Evolutionary conservation across 2,329 filamentous ascomycete genomes (phyloP).

Genomic region (Metarhizium brunneum): DNA sequence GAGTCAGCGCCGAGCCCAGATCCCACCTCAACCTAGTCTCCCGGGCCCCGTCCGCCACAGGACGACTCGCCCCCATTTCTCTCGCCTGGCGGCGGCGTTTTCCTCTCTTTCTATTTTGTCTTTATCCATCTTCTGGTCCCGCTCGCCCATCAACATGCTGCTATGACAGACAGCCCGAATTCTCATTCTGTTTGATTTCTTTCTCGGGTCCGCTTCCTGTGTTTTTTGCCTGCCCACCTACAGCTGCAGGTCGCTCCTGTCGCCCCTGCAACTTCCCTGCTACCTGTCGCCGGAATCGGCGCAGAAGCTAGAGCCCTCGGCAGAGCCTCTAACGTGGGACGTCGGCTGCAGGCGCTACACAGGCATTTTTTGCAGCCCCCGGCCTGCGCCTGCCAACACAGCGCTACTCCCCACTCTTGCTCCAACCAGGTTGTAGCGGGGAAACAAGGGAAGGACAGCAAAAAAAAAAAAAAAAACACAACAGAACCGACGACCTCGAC

Average conservation of each 20-base stretch:
- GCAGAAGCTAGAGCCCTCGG: slow-evolving; percentile 3
- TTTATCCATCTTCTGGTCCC: background rate
- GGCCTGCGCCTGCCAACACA: background rate
- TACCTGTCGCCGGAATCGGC: slow-evolving; percentile 6
- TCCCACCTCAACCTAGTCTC: background rate
- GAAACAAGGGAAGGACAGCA: background rate
- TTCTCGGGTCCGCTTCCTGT: background rate
- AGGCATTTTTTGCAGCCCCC: background rate
- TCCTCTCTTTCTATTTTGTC: no score
- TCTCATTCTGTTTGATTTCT: background rate
- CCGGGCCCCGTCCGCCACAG: background rate
- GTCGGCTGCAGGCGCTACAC: slow-evolving; percentile 5
- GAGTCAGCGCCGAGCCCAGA: background rate
- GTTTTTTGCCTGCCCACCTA: background rate
- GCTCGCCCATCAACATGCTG: slow-evolving; percentile 1
- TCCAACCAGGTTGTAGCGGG: slow-evolving; percentile 4
- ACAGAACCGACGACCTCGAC: background rate
- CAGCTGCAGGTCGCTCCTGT: background rate
- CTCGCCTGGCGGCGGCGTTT: no score
- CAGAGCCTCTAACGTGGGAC: slow-evolving; percentile 9
- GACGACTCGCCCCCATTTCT: no score
- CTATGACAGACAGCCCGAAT: background rate
- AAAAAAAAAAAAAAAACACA: slow-evolving; percentile 6
- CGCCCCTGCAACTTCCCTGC: background rate
- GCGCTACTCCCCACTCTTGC: slow-evolving; percentile 4